These are phyloP conservation scores for Pseudocercospora vitis DNA, from an alignment of 2,329 filamentous ascomycete genomes.

Conservation along the genomic window DNA sequence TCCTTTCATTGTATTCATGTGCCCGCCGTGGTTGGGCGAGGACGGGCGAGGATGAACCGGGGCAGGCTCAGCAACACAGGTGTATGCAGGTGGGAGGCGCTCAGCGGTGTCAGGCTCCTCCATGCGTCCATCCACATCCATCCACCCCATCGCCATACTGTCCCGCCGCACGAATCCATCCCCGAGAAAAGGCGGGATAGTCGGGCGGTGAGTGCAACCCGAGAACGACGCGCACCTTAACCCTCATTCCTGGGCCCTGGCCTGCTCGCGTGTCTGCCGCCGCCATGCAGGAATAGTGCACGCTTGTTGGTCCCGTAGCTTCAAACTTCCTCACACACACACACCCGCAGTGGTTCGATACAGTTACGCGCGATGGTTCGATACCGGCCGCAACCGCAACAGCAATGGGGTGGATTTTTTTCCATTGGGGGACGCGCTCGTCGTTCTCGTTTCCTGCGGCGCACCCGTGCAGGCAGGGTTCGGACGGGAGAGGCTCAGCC, in stretches of 20 bases:
- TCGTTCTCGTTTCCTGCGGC: conserved; percentile 6
- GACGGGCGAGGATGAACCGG: conserved; percentile 16
- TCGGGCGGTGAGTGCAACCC: conserved; percentile 5
- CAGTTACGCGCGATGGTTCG: too few relatives aligned
- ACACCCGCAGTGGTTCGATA: conserved; percentile 12
- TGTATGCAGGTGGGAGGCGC: too few relatives aligned
- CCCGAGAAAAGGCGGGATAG: conserved; percentile 5
- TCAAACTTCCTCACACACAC: too few relatives aligned
- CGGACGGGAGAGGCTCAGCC: neutral
- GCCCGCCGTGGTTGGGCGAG: too few relatives aligned
- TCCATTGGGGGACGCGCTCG: too few relatives aligned
- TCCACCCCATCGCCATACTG: too few relatives aligned
- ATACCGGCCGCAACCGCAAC: too few relatives aligned
- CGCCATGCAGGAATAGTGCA: too few relatives aligned
- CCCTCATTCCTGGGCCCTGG: neutral
- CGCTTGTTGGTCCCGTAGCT: too few relatives aligned
- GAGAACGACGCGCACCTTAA: conserved; percentile 14
- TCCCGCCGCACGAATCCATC: neutral
- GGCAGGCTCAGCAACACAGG: neutral
- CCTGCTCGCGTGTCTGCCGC: conserved; percentile 11
- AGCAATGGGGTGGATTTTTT: too few relatives aligned
- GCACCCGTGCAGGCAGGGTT: conserved; percentile 2
- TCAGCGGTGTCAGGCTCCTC: neutral
- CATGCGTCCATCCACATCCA: neutral
- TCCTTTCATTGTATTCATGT: too few relatives aligned